A percentile compares a stretch with the other conserved stretches of the same genome.
phyloP scores from a whole-genome alignment of 805 yeast genomes.

The Candida pseudoglaebosa region DNA sequence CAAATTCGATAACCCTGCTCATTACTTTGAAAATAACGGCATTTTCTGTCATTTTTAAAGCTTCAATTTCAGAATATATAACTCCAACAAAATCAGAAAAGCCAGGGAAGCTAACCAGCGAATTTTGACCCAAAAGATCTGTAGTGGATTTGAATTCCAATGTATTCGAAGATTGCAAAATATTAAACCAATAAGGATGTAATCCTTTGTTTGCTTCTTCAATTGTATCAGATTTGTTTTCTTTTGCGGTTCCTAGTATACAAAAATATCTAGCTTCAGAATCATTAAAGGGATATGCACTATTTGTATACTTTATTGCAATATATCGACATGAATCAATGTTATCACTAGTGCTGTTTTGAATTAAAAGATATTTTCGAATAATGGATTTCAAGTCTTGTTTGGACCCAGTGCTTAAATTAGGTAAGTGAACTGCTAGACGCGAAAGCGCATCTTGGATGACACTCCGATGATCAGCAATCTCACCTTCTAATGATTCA shows the following conservation, averaged over 20 bases:
- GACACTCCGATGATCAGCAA: conserved; percentile 56
- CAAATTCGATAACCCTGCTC: conserved; percentile 45
- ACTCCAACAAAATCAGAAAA: conserved; percentile 39
- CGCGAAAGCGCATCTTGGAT: conserved; percentile 70
- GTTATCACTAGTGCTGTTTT: conserved; percentile 13
- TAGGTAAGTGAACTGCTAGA: conserved; percentile 46
- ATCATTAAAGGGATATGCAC: conserved; percentile 64
- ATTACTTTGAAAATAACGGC: conserved; percentile 29
- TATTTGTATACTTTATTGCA: conserved; percentile 61
- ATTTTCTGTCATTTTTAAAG: conserved; percentile 14
- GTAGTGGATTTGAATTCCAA: conserved; percentile 39
- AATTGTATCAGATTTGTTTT: conserved; percentile 64
- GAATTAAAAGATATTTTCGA: conserved; percentile 27
- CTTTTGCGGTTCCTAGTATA: conserved; percentile 55
- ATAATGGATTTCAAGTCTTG: conserved; percentile 35
- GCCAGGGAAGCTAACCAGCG: conserved; percentile 49
- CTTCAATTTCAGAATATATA: conserved; percentile 18
- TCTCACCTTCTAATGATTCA: conserved; percentile 63
- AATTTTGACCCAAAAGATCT: conserved; percentile 41
- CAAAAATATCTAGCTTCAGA: conserved; percentile 64
- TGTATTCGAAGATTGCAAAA: conserved; percentile 44
- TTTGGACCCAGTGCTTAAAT: conserved; percentile 37
- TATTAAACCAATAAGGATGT: conserved; percentile 76
- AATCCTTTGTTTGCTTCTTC: conserved; percentile 81
- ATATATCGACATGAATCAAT: conserved; percentile 56